Evolutionary conservation across 1,284 basidiomycete genomes (phyloP).

Genomic region (Austroboletus niveus): DNA sequence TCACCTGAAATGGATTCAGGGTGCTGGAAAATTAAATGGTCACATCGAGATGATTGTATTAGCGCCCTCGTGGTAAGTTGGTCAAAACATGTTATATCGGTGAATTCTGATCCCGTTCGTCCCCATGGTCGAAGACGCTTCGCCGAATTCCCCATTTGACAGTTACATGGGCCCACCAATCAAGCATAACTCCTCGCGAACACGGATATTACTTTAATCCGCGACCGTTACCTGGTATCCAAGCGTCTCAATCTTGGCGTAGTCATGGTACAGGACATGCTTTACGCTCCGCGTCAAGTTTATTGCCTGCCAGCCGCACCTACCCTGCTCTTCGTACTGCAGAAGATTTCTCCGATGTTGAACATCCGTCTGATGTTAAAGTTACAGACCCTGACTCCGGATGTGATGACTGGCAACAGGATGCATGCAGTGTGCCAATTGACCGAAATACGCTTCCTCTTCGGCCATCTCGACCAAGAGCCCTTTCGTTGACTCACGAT

Average conservation of each 20-base stretch:
- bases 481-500: constrained; percentile 28
- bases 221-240: constrained; percentile 9
- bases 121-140: constrained; percentile 48
- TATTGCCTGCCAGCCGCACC: constrained; percentile 23
- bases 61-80: constrained; percentile 60
- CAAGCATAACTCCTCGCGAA: constrained; percentile 21
- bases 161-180: constrained; percentile 76
- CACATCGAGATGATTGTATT: constrained; percentile 69
- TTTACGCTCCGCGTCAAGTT: constrained; percentile 15
- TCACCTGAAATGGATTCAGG: constrained; percentile 51
- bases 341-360: background rate
- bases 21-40: constrained; percentile 77
- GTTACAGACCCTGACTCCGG: background rate
- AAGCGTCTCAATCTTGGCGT: constrained; percentile 25
- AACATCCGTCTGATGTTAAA: constrained; percentile 2
- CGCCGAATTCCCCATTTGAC: constrained; percentile 65
- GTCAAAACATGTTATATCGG: background rate
- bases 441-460: constrained; percentile 3
- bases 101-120: constrained; percentile 7
- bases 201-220: constrained; percentile 16
- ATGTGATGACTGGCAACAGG: constrained; percentile 17
- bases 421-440: background rate
- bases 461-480: constrained; percentile 25
- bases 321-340: constrained; percentile 15
- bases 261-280: constrained; percentile 4